Evolutionary conservation across 1,139 yeast genomes (phyloP).

Genomic region (Meyerozyma sp.): DNA sequence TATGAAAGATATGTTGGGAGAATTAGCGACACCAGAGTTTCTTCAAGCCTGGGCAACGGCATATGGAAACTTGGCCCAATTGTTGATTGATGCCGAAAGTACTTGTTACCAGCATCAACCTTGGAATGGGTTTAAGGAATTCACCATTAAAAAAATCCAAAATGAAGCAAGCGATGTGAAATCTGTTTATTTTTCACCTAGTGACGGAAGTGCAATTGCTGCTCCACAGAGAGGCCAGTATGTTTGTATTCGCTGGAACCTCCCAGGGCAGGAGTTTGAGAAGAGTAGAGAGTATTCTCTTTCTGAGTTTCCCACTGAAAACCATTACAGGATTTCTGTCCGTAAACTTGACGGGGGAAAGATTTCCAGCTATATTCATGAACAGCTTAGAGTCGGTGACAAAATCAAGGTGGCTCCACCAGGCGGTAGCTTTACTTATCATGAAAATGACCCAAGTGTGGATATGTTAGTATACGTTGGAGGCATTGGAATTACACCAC

Average conservation of each 20-base stretch:
- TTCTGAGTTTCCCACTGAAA: constrained; percentile 24
- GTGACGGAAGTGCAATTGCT: constrained; percentile 30
- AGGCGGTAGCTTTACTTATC: constrained; percentile 47
- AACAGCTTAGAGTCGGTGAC: constrained; percentile 45
- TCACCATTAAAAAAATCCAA: constrained; percentile 38
- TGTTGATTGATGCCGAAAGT: constrained; percentile 54
- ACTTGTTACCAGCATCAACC: constrained; percentile 37
- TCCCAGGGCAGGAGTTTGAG: constrained; percentile 24
- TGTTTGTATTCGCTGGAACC: constrained; percentile 43
- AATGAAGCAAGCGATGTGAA: constrained; percentile 45
- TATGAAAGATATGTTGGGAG: constrained; percentile 52
- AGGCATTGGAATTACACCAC: constrained; percentile 69
- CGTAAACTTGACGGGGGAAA: constrained; percentile 44
- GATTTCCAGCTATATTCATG: constrained; percentile 52
- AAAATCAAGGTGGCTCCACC: constrained; percentile 52
- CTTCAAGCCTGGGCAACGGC: constrained; percentile 65
- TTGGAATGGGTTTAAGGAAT: constrained; percentile 56
- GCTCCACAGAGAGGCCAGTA: constrained; percentile 56
- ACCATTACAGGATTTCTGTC: constrained; percentile 51
- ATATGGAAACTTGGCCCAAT: constrained; percentile 57
- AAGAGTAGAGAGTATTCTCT: constrained; percentile 52
- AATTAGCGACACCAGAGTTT: constrained; percentile 51
- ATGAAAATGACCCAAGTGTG: constrained; percentile 15
- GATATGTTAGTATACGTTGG: constrained; percentile 46
- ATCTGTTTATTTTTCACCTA: constrained; percentile 48